These are phyloP conservation scores for Fusarium sp. DNA, from an alignment of 2,329 filamentous ascomycete species.

Conservation along the genomic window DNA sequence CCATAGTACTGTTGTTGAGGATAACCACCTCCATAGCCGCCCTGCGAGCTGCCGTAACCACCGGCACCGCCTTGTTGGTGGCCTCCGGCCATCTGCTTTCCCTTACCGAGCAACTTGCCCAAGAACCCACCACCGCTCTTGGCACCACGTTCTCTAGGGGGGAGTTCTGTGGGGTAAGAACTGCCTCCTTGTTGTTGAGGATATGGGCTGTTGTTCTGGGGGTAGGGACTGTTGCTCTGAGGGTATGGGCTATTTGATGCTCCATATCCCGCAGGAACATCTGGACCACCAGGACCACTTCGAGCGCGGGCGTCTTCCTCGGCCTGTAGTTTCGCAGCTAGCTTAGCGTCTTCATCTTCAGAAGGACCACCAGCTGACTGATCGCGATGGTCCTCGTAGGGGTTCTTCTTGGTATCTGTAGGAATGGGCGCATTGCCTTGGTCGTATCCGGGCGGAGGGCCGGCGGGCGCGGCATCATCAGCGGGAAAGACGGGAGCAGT, in stretches of 20 bases:
- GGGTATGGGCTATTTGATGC: constrained; percentile 43
- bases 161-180: constrained; percentile 52
- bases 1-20: constrained; percentile 43
- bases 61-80: constrained; percentile 34
- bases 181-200: constrained; percentile 44
- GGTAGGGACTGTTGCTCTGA: constrained; percentile 41
- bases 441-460: constrained; percentile 75
- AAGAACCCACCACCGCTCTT: constrained; percentile 58
- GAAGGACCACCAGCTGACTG: constrained; percentile 47
- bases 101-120: constrained; percentile 63
- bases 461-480: constrained; percentile 56
- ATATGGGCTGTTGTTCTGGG: constrained; percentile 42
- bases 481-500: constrained; percentile 71
- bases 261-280: constrained; percentile 48
- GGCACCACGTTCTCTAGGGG: constrained; percentile 52
- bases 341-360: constrained; percentile 72
- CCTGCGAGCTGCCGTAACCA: constrained; percentile 26
- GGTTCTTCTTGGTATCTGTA: constrained; percentile 73
- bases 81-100: constrained; percentile 49
- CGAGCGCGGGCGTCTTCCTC: constrained; percentile 77
- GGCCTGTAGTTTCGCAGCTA: constrained; percentile 81
- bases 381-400: constrained; percentile 63
- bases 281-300: constrained; percentile 42
- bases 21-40: constrained; percentile 40
- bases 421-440: constrained; percentile 52